phyloP scores from a whole-genome alignment of 441 rosid genomes.

The Bocquillonia castaneifolia region DNA sequence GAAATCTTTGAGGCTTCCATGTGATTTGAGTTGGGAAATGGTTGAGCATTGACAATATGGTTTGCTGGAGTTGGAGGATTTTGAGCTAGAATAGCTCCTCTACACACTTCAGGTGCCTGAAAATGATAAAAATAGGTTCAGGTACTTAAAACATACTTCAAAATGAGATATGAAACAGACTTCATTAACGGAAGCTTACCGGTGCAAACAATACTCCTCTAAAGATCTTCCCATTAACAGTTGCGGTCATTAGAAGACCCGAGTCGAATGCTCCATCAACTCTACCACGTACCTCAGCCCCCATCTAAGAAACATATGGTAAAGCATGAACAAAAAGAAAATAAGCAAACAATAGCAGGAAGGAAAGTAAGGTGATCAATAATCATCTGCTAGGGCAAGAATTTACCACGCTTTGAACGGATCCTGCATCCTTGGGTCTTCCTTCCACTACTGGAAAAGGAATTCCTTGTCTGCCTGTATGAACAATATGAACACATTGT shows the following conservation, averaged over 20 bases:
- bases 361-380: neutral
- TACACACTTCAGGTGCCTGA: slow-evolving; percentile 37
- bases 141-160: neutral
- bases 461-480: slow-evolving; percentile 27
- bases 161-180: neutral
- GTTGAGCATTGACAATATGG: slow-evolving; percentile 27
- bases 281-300: slow-evolving; percentile 61
- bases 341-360: neutral
- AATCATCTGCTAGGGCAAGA: neutral
- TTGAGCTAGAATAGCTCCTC: slow-evolving; percentile 31
- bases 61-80: slow-evolving; percentile 24
- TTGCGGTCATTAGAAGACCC: slow-evolving; percentile 62
- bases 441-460: slow-evolving; percentile 23
- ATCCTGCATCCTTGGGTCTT: slow-evolving; percentile 27
- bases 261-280: slow-evolving; percentile 70
- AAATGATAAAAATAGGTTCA: neutral
- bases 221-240: slow-evolving; percentile 54
- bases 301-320: slow-evolving; percentile 34
- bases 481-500: slow-evolving; percentile 25
- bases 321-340: neutral
- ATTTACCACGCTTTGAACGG: slow-evolving; percentile 40
- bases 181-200: slow-evolving; percentile 31
- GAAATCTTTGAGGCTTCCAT: slow-evolving; percentile 24
- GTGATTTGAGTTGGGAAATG: slow-evolving; percentile 21
- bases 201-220: slow-evolving; percentile 70